Evolutionary conservation across 345 rosid species (phyloP).

Genomic region (Sapria himalayana): DNA sequence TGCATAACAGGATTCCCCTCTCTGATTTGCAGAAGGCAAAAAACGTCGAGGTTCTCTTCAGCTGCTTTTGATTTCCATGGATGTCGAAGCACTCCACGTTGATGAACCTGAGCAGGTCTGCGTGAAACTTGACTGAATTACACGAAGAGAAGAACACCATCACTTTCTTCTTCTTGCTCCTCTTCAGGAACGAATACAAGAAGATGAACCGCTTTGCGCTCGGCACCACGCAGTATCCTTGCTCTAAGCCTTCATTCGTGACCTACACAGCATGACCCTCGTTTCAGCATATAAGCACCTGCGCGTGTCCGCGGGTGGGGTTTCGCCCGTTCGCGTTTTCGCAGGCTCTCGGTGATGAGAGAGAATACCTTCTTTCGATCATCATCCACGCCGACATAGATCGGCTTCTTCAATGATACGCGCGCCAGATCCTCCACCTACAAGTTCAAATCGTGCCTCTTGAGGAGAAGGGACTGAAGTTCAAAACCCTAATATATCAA

Average conservation of each 20-base stretch:
- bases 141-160: conserved; percentile 99
- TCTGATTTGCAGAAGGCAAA: conserved; percentile 82
- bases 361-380: conserved; percentile 90
- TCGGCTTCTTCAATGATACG: conserved; percentile 61
- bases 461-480: too few species aligned
- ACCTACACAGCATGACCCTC: conserved; percentile 28
- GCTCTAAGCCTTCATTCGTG: conserved; percentile 87
- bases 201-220: conserved; percentile 70
- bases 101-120: conserved; percentile 64
- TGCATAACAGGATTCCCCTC: conserved; percentile 85
- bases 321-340: conserved; percentile 3
- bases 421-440: conserved; percentile 98
- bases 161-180: conserved; percentile 72
- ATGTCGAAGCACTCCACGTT: conserved; percentile 62
- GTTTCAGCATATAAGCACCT: conserved; percentile 5
- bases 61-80: conserved; percentile 92
- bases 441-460: conserved; percentile 5
- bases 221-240: conserved; percentile 82
- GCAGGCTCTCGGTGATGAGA: too few species aligned
- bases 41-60: conserved; percentile 74
- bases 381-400: conserved; percentile 83
- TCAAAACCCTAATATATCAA: too few species aligned
- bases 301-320: neutral
- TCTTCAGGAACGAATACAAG: conserved; percentile 74
- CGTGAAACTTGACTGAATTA: conserved; percentile 75